Evolutionary conservation across 306 rosid genomes (phyloP).

Genomic region (Calophaca sinica): DNA sequence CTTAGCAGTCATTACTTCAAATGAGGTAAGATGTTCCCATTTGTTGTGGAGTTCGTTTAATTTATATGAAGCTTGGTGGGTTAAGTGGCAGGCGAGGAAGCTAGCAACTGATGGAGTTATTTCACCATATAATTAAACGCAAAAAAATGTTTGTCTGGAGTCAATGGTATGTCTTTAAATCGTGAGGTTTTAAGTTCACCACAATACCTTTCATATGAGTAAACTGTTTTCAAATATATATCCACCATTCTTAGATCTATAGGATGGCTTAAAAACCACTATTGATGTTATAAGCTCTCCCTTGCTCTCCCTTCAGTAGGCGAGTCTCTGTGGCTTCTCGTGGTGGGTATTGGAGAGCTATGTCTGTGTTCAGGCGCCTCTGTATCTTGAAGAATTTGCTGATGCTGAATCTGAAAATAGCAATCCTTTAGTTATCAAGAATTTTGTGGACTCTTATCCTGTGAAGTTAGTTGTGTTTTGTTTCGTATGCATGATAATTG

Average conservation of each 20-base stretch:
- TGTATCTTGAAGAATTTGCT: conserved; percentile 56
- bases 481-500: conserved; percentile 7
- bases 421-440: conserved; percentile 47
- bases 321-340: conserved; percentile 50
- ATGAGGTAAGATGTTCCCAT: conserved; percentile 43
- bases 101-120: conserved; percentile 61
- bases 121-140: conserved; percentile 58
- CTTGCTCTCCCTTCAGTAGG: conserved; percentile 66
- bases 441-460: conserved; percentile 42
- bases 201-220: conserved; percentile 38
- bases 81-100: conserved; percentile 77
- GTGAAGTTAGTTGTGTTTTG: conserved; percentile 45
- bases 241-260: conserved; percentile 41
- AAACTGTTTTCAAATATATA: conserved; percentile 46
- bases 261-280: conserved; percentile 47
- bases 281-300: conserved; percentile 55
- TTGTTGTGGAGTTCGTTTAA: conserved; percentile 51
- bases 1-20: conserved; percentile 41
- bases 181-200: conserved; percentile 46
- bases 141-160: conserved; percentile 57
- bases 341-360: conserved; percentile 61
- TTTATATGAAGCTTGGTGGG: conserved; percentile 67
- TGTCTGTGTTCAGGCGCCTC: conserved; percentile 49
- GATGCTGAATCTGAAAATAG: conserved; percentile 52
- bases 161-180: conserved; percentile 65